A percentile compares a stretch with the other conserved stretches of the same genome.
These are phyloP conservation scores for Stereum hirsutum DNA, from an alignment of 1,284 basidiomycete species.

Conservation along the genomic window DNA sequence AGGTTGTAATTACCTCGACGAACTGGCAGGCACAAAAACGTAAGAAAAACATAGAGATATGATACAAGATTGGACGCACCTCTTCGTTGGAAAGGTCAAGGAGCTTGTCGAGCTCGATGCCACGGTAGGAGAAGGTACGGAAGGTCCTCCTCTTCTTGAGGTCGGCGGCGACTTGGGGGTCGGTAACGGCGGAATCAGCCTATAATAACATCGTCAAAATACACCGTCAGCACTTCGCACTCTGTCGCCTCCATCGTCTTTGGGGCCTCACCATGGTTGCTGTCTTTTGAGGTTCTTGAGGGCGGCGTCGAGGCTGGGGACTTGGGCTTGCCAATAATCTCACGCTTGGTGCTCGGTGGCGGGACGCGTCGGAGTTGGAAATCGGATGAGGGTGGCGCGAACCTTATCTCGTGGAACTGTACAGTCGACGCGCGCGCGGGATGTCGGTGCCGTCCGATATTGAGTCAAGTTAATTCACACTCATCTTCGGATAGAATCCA, in stretches of 20 bases:
- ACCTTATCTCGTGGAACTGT: constrained; percentile 36
- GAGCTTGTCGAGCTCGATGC: constrained; percentile 95
- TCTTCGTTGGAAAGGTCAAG: constrained; percentile 95
- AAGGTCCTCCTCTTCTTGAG: constrained; percentile 98
- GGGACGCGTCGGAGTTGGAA: constrained; percentile 33
- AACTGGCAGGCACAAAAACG: constrained; percentile 35
- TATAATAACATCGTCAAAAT: constrained; percentile 18
- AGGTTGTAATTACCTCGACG: constrained; percentile 51
- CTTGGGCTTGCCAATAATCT: constrained; percentile 6
- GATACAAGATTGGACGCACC: constrained; percentile 33
- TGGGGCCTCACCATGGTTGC: constrained; percentile 46
- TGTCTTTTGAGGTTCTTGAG: too few relatives aligned
- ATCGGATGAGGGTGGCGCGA: constrained; percentile 20
- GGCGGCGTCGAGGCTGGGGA: constrained; percentile 10
- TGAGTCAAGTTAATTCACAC: too few relatives aligned
- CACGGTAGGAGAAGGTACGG: constrained; percentile 98
- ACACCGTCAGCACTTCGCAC: constrained; percentile 17
- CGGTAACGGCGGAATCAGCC: constrained; percentile 78
- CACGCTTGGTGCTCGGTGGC: constrained; percentile 16
- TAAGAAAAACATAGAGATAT: constrained; percentile 3
- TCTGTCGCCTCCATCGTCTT: constrained; percentile 7
- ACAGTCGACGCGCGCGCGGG: constrained; percentile 35
- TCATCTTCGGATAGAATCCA: constrained; percentile 72
- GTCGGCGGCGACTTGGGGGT: constrained; percentile 84
- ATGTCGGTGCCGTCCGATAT: neutral